Base-by-base conservation (phyloP, 495 filamentous ascomycete species). In the Hapsidospora chrysogenum region DNA sequence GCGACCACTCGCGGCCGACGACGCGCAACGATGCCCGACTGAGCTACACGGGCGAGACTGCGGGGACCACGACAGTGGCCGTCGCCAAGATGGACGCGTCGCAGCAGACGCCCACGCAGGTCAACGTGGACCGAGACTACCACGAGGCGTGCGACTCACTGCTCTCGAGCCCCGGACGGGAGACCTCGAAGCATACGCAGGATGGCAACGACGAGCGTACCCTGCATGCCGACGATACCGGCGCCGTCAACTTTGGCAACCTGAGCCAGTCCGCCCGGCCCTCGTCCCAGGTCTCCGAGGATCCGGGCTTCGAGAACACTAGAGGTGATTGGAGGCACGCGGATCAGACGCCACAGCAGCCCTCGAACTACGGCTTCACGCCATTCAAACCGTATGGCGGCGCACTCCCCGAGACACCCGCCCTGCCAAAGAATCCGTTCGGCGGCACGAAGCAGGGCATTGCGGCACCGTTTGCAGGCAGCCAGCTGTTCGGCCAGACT, bases 401-500 rank as follows among this genome's bases (percentile, higher is more conserved):
- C 9, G 20, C 6, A 2, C 27, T 30, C 29, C 63, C 63, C n/a
- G 54, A 64, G 35, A 67, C 63, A 0, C 63, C 63, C 3, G 47
- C 51, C 14, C 35, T 50, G 6, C 47, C 49, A 2, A 61, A 59
- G 13, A 53, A 48, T 33, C 54, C 62, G 13, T 64, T 65, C 32
- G 52, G 27, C 28, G 18, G 15, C 18, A 15, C 52, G 14, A 39
- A 57, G 22, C 41, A 45, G 14, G 49, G 42, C 14, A 37, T 45
- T 22, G 44, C 30, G 6, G 49, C 48, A 4, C 46, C 55, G 4
- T 50, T 67, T 15, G 43, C 50, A 1, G 44, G 53, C 11, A 64
- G 61, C 10, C 61, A 65, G 40, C 40, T 67, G 13, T 67, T 67
- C 34, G 46, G 41, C 4, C 50, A 53, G 18, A 66, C 63, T 0